Conservation (phyloP, 495 filamentous ascomycete genomes). For the Ascodesmis nigricans region DNA sequence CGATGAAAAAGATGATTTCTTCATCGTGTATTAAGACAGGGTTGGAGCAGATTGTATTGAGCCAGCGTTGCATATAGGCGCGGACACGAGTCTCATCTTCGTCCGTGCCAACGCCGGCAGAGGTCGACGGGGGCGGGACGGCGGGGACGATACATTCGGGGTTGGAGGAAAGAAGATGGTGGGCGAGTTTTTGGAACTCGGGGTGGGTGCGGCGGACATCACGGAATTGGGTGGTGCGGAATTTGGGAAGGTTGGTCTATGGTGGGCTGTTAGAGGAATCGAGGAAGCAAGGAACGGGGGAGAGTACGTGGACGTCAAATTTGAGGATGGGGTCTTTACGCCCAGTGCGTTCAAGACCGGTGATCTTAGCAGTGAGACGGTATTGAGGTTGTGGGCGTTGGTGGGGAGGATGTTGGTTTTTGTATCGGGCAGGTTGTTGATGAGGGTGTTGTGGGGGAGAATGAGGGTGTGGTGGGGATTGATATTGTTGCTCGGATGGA, state of each 20-base stretch:
- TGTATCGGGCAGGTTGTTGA: constrained; percentile 22
- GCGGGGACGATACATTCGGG: constrained; percentile 96
- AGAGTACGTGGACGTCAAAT: constrained; percentile 82
- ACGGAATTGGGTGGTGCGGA: constrained; percentile 91
- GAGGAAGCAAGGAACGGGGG: neutral
- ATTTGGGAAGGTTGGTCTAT: constrained; percentile 92
- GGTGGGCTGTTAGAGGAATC: constrained; percentile 9
- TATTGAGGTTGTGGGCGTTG: constrained; percentile 36
- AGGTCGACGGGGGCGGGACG: constrained; percentile 72
- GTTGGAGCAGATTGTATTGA: constrained; percentile 76
- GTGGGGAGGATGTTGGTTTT: constrained; percentile 23
- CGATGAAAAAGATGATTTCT: constrained; percentile 90
- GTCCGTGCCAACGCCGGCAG: constrained; percentile 86
- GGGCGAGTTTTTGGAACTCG: constrained; percentile 84
- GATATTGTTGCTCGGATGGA: too few relatives aligned
- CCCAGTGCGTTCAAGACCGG: constrained; percentile 72
- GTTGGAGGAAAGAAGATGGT: constrained; percentile 85
- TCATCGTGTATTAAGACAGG: constrained; percentile 86
- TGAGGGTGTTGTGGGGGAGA: constrained; percentile 1
- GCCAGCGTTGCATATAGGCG: constrained; percentile 74
- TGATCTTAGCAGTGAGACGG: constrained; percentile 83
- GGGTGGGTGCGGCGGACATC: constrained; percentile 88
- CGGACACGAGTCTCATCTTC: constrained; percentile 88
- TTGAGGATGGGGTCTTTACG: constrained; percentile 86
- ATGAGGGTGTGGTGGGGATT: neutral